phyloP scores from a whole-genome alignment of 108 stramenopile genomes.

The Cyclotella kingstonii region DNA sequence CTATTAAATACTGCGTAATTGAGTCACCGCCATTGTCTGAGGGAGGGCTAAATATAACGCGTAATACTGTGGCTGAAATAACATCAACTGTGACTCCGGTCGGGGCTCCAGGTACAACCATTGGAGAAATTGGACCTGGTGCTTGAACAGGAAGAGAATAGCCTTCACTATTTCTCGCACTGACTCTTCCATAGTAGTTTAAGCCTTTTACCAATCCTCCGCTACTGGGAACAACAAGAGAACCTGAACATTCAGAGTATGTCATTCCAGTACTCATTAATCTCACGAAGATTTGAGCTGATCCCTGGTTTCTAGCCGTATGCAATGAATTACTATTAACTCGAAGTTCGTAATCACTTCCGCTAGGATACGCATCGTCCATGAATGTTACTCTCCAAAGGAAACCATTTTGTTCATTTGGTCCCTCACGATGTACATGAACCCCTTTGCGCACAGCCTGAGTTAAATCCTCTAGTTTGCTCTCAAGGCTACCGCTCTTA shows the following conservation, averaged over 20 bases:
- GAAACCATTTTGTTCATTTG: slow-evolving; percentile 49
- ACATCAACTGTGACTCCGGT: slow-evolving; percentile 70
- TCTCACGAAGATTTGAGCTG: slow-evolving; percentile 30
- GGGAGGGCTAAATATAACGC: slow-evolving; percentile 72
- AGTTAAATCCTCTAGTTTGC: slow-evolving; percentile 57
- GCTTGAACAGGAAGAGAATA: slow-evolving; percentile 53
- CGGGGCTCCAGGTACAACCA: slow-evolving; percentile 69
- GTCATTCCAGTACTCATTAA: slow-evolving; percentile 51
- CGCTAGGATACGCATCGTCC: slow-evolving; percentile 55
- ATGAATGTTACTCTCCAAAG: slow-evolving; percentile 82
- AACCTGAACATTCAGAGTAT: slow-evolving; percentile 51
- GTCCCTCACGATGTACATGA: slow-evolving; percentile 65
- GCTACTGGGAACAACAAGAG: slow-evolving; percentile 57
- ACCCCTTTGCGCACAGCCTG: slow-evolving; percentile 58
- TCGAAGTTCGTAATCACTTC: slow-evolving; percentile 53
- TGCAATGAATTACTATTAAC: slow-evolving; percentile 37
- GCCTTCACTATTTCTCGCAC: slow-evolving; percentile 71
- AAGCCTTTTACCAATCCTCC: slow-evolving; percentile 68
- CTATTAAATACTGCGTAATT: slow-evolving; percentile 69
- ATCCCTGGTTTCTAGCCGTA: slow-evolving; percentile 20
- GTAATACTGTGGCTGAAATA: slow-evolving; percentile 59
- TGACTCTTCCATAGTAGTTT: slow-evolving; percentile 77
- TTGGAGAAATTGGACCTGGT: slow-evolving; percentile 52
- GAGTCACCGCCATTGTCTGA: slow-evolving; percentile 78
- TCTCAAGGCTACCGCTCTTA: slow-evolving; percentile 71